These are phyloP conservation scores for Boletus rubropictus DNA, from an alignment of 768 basidiomycete species.

Conservation along the genomic window DNA sequence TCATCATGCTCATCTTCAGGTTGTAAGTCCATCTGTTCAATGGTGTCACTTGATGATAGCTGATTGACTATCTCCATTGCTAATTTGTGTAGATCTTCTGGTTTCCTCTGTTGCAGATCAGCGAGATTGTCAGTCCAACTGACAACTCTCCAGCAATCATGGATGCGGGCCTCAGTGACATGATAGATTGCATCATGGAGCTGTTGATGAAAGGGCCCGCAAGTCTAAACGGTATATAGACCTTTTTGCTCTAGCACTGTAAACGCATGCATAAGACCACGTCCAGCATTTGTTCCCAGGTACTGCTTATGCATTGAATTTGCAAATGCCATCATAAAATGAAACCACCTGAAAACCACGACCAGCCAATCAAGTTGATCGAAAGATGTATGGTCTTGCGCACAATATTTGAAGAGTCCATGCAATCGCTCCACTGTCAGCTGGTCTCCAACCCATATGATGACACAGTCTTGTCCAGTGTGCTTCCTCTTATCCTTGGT, in stretches of 20 bases:
- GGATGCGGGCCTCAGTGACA: not conserved
- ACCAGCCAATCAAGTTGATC: too few species aligned
- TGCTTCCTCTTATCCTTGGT: slow-evolving; percentile 18
- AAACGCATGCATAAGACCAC: not conserved
- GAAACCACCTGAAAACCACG: too few species aligned
- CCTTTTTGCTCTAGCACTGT: not conserved
- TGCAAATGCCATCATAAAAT: too few species aligned
- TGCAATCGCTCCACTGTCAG: slow-evolving; percentile 34
- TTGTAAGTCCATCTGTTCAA: not conserved
- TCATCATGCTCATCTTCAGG: not conserved
- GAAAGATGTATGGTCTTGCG: too few species aligned
- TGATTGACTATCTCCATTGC: not conserved
- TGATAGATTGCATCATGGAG: not conserved
- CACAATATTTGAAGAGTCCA: slow-evolving; percentile 30
- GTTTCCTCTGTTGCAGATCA: not conserved
- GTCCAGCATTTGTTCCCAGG: too few species aligned
- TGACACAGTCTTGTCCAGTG: slow-evolving; percentile 16
- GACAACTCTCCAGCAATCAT: not conserved
- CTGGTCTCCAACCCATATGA: slow-evolving; percentile 35
- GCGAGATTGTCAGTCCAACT: not conserved
- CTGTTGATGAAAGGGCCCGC: slow-evolving; percentile 1
- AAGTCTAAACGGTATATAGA: not conserved
- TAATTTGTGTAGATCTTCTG: not conserved
- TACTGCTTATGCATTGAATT: too few species aligned
- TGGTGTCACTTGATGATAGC: not conserved